A percentile compares a stretch with the other conserved stretches of the same genome.
These are phyloP conservation scores for Brettanomyces naardenensis DNA, from an alignment of 805 yeast genomes.

Conservation along the genomic window DNA sequence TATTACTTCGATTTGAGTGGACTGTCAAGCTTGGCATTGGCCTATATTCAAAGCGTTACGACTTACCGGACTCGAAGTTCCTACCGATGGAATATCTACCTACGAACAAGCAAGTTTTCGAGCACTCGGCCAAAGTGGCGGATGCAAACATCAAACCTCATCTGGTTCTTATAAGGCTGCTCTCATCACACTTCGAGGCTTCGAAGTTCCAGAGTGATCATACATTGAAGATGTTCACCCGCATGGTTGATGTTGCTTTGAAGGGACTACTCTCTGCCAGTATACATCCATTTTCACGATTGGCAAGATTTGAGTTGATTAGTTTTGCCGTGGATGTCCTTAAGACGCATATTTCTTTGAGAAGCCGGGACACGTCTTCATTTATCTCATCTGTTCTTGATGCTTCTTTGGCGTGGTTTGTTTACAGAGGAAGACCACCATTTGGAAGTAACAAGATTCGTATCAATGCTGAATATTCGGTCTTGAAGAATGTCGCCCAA, in stretches of 20 bases:
- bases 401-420: constrained; percentile 77
- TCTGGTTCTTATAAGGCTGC: constrained; percentile 52
- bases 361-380: constrained; percentile 34
- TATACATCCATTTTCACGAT: constrained; percentile 74
- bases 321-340: constrained; percentile 60
- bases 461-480: constrained; percentile 57
- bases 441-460: constrained; percentile 76
- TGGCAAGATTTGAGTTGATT: constrained; percentile 66
- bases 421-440: constrained; percentile 56
- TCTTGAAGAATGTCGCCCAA: constrained; percentile 46
- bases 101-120: constrained; percentile 54
- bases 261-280: constrained; percentile 49
- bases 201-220: constrained; percentile 65
- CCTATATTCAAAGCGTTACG: constrained; percentile 49
- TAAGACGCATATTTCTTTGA: constrained; percentile 42
- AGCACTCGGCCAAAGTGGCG: constrained; percentile 42
- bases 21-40: constrained; percentile 57
- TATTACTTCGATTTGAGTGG: constrained; percentile 60
- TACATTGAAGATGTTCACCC: constrained; percentile 59
- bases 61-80: constrained; percentile 52
- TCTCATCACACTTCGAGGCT: constrained; percentile 75
- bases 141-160: constrained; percentile 56
- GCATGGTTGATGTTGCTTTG: constrained; percentile 51
- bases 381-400: constrained; percentile 49
- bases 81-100: constrained; percentile 86